Conservation (phyloP, 306 rosid species). For the Medicago lupulina region DNA sequence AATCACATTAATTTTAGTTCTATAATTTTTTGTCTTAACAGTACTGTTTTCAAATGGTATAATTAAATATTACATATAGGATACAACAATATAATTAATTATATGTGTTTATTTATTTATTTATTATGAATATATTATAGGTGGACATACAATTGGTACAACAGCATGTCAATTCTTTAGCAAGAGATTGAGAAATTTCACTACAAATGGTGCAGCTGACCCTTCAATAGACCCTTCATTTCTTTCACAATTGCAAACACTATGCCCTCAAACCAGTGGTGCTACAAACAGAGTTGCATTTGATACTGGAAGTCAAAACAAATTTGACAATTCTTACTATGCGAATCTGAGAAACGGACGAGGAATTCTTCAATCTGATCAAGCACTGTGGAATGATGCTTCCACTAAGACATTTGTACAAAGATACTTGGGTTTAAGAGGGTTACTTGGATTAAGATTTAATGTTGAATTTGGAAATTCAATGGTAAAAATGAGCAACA, state of each 20-base stretch:
- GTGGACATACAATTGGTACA: slow-evolving; percentile 73
- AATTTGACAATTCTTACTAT: slow-evolving; percentile 54
- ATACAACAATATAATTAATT: no score
- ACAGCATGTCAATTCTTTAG: slow-evolving; percentile 57
- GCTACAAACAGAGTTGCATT: slow-evolving; percentile 48
- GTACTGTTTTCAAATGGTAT: no score
- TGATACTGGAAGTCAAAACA: slow-evolving; percentile 49
- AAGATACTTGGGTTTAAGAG: slow-evolving; percentile 47
- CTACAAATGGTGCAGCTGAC: slow-evolving; percentile 52
- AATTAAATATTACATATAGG: no score
- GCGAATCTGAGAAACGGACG: slow-evolving; percentile 47
- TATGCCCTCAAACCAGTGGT: slow-evolving; percentile 61
- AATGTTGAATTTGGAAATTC: slow-evolving; percentile 60
- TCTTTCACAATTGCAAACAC: slow-evolving; percentile 53
- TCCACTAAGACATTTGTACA: slow-evolving; percentile 56
- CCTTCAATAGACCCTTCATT: slow-evolving; percentile 56
- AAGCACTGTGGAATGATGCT: slow-evolving; percentile 65
- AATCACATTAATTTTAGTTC: no score
- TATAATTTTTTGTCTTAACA: no score
- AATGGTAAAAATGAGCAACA: slow-evolving; percentile 73
- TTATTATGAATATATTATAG: slow-evolving; percentile 38
- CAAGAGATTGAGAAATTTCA: slow-evolving; percentile 61
- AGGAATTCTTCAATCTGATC: slow-evolving; percentile 68
- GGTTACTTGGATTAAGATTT: slow-evolving; percentile 48
- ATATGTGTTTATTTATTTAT: not conserved